Percentiles rank a stretch among this genome's conserved stretches.
Evolutionary conservation across 2,329 filamentous ascomycete genomes (phyloP).

Genomic region (Rosellinia necatrix): DNA sequence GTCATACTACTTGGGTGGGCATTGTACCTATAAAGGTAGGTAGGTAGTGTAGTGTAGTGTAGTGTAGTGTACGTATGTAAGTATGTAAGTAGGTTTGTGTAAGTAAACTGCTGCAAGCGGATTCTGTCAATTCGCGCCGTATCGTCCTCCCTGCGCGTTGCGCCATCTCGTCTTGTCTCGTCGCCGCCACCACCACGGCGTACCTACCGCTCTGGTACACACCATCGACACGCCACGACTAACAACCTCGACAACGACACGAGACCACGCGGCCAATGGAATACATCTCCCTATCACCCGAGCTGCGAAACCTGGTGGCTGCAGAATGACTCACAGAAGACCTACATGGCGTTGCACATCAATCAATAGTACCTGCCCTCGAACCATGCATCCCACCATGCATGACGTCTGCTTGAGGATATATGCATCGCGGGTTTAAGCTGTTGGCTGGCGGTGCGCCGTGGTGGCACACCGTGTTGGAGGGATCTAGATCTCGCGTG

Average conservation of each 20-base stretch:
- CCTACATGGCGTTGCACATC: conserved; percentile 34
- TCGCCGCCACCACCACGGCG: conserved; percentile 5
- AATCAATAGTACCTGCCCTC: conserved; percentile 27
- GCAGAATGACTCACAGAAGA: conserved; percentile 37
- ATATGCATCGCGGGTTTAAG: conserved; percentile 2
- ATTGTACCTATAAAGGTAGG: background rate
- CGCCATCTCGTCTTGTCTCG: conserved; percentile 30
- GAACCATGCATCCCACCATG: conserved; percentile 26
- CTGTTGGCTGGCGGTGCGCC: background rate
- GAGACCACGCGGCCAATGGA: conserved; percentile 19
- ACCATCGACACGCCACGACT: background rate
- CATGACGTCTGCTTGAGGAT: conserved; percentile 31
- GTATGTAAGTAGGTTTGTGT: no score
- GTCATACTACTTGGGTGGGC: background rate
- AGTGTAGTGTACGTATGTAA: no score
- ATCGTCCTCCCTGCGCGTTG: conserved; percentile 21
- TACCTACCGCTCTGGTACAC: background rate
- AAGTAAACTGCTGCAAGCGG: conserved; percentile 1
- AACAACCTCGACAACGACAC: no score
- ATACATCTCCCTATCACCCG: conserved; percentile 13
- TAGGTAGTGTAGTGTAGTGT: no score
- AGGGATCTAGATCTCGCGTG: background rate
- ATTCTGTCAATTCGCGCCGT: conserved; percentile 14
- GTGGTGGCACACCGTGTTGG: no score
- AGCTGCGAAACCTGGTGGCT: conserved; percentile 6